These are phyloP conservation scores for Harrya chromipes DNA, from an alignment of 768 basidiomycete genomes.

Conservation along the genomic window DNA sequence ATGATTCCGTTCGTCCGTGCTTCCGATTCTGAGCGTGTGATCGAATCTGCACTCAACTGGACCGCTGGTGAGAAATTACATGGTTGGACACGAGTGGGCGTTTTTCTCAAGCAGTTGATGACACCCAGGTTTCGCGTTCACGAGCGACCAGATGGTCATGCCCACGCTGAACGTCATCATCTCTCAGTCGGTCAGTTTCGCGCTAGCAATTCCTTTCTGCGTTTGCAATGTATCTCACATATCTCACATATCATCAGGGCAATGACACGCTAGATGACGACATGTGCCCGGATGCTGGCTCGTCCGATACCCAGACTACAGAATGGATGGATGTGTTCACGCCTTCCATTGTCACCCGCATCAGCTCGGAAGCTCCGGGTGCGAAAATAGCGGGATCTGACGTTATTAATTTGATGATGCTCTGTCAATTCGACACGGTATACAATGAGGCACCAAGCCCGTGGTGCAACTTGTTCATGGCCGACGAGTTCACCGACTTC, in stretches of 20 bases:
- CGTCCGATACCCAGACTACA: slow-evolving; percentile 40
- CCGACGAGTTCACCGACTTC: slow-evolving; percentile 54
- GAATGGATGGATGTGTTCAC: slow-evolving; percentile 55
- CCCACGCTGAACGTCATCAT: slow-evolving; percentile 51
- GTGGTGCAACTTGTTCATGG: slow-evolving; percentile 66
- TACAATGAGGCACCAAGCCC: slow-evolving; percentile 46
- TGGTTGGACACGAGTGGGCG: too few relatives aligned
- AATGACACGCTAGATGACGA: slow-evolving; percentile 65
- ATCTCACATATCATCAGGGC: slow-evolving; percentile 28
- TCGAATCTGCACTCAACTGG: slow-evolving; percentile 69
- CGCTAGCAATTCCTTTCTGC: not conserved
- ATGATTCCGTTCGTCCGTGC: slow-evolving; percentile 52
- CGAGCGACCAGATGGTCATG: slow-evolving; percentile 42
- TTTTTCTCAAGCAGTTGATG: not conserved
- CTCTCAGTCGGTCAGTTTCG: slow-evolving; percentile 44
- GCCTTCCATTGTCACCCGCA: slow-evolving; percentile 48
- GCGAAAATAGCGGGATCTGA: slow-evolving; percentile 55
- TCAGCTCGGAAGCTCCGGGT: slow-evolving; percentile 63
- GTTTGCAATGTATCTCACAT: not conserved
- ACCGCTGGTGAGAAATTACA: slow-evolving; percentile 41
- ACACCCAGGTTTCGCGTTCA: slow-evolving; percentile 40
- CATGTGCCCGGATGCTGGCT: slow-evolving; percentile 57
- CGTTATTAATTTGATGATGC: slow-evolving; percentile 54
- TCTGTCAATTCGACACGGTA: slow-evolving; percentile 76
- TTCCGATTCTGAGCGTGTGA: slow-evolving; percentile 50